A percentile compares a stretch with the other conserved stretches of the same genome.
Evolutionary conservation across 2,329 filamentous ascomycete species (phyloP).

Genomic region (Geosmithia flava): DNA sequence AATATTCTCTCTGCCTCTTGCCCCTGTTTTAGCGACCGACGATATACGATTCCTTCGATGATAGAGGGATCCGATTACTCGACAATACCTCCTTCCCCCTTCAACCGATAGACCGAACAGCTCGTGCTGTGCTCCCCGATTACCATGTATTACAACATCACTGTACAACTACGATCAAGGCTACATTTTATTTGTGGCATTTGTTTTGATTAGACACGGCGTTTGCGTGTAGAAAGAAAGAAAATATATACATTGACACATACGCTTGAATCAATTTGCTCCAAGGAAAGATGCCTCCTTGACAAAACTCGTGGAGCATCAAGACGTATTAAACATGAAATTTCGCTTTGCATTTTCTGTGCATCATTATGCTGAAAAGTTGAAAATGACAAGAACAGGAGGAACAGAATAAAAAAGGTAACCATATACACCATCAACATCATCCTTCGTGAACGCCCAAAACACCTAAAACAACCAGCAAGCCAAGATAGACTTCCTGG

Average conservation of each 20-base stretch:
- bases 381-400: too few relatives aligned
- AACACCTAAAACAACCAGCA: not conserved
- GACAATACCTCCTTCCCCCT: not conserved
- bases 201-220: not conserved
- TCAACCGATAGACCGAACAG: not conserved
- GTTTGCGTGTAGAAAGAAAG: not conserved
- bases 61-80: not conserved
- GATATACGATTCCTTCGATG: not conserved
- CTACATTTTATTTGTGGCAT: not conserved
- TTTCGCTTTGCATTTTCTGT: not conserved
- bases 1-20: not conserved
- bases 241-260: not conserved
- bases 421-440: not conserved
- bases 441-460: not conserved
- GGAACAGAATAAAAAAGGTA: not conserved
- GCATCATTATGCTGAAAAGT: not conserved
- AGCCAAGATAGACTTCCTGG: not conserved
- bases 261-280: not conserved
- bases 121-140: not conserved
- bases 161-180: slow-evolving; percentile 1
- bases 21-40: not conserved
- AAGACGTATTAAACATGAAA: too few relatives aligned
- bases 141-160: not conserved
- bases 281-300: not conserved
- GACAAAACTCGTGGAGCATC: too few relatives aligned